phyloP scores from a whole-genome alignment of 257 asterid genomes.

The Gentiana macrophylla region DNA sequence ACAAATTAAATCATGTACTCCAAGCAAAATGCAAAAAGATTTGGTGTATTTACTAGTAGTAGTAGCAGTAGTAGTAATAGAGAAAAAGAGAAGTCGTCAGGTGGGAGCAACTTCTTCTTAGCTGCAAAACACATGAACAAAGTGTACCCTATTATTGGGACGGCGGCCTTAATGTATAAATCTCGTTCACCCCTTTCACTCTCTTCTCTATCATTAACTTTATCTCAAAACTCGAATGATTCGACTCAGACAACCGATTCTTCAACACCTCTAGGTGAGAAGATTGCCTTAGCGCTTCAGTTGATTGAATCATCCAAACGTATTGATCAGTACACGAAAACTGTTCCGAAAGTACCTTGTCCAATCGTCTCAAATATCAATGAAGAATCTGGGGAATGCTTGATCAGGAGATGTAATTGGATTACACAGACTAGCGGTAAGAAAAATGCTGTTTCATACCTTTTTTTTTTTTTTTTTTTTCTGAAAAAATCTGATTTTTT shows the following conservation, averaged over 20 bases:
- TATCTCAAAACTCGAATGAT: conserved; percentile 69
- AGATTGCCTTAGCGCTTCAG: conserved; percentile 44
- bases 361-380: not conserved
- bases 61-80: conserved; percentile 19
- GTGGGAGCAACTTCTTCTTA: conserved; percentile 20
- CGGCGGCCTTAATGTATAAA: conserved; percentile 19
- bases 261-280: conserved; percentile 41
- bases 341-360: conserved; percentile 19
- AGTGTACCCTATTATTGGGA: conserved; percentile 59
- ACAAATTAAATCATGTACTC: conserved; percentile 22
- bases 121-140: conserved; percentile 44
- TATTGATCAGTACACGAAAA: conserved; percentile 20
- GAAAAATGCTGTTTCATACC: not conserved
- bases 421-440: conserved; percentile 73
- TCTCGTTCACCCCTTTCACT: conserved; percentile 55
- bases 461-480: not conserved
- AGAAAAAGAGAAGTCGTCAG: conserved; percentile 41
- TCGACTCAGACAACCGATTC: conserved; percentile 50
- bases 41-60: conserved; percentile 24
- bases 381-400: conserved; percentile 20
- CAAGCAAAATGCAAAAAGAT: conserved; percentile 30
- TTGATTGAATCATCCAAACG: conserved; percentile 30
- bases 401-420: conserved; percentile 68
- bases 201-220: conserved; percentile 56
- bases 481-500: not conserved